Base-by-base conservation (phyloP, 768 basidiomycete species). In the Pleurotus tuoliensis region DNA sequence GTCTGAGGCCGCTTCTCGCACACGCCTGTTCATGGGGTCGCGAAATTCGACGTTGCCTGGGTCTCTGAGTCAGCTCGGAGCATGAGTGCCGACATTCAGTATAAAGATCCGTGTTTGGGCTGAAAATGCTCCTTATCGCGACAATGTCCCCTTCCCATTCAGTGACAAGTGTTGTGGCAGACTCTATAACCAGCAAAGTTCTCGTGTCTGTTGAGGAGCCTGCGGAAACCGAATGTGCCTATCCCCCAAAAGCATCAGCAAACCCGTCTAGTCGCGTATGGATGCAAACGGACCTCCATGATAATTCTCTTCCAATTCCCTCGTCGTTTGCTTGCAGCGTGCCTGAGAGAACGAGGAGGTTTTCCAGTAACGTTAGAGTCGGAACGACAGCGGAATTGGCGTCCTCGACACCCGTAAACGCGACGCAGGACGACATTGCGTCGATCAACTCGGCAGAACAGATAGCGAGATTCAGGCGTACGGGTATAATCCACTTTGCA, bases 401-500 rank as follows among this genome's bases (percentile, higher is more conserved):
- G 15, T 9, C 51, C 9, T 34, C 30, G 30, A 34, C 51, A 4
- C 24, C 40, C 12, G 37, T 15, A 37, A 39, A 52, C 8, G 16
- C 37, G 20, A 39, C 27, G 3, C 37, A 34, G 38, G 24, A 20
- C 18, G 37, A 39, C 16, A 27, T 39, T 22, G 11, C 37, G 16
- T 39, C 22, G 39, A 40, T 50, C 30, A 15, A 39, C 44, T 59
- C 58, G 15, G 6, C 46, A 6, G 18, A 48, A 4, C 49, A 56
- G 38, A 45, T 34, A n/a, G 56, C 41, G 39, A 56, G 20, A 16
- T 46, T 34, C 5, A 55, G 40, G 8, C 59, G 45, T 18, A 27
- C 53, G 16, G 58, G 60, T 15, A 12, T 62, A 9, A 38, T 68
- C 9, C 81, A 82, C 52, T 76, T 80, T 57, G 61, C 66, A 1